Evolutionary conservation across 1,284 basidiomycete species (phyloP), one percentile per base, ranked within the genome.

Genomic region (Hortiboletus rubellus): DNA sequence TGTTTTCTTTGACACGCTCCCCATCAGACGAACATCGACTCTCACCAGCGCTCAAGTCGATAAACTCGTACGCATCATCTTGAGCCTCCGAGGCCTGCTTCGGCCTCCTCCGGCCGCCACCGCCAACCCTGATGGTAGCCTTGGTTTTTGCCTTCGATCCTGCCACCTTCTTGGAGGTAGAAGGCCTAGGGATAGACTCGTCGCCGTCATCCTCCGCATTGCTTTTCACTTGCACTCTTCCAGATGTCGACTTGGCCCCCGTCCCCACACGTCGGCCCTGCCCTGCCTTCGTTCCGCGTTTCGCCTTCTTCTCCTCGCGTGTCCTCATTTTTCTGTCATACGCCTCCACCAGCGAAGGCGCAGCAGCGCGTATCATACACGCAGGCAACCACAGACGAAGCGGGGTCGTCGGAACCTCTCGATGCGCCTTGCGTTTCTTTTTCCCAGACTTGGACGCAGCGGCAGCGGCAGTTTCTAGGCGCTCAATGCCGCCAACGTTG

Each of bases 361-460:
- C 84, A 6, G 84, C 90, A 49, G 84, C 72, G 17, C 76, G 74
- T 9, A 94, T 80, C 78, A 94, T 87, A 58, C 81, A 85, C 15
- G 87, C 89, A 1, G 91, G 88, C 76, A 91, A 78, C 89, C 89
- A 91, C 36, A 93, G 65, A 31, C 88, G 77, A 61, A 90, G 63
- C 61, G 80, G 77, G 4, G 52, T 75, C 76, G 31, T 75, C 57
- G 7, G 89, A 79, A 61, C 80, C 41, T 60, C 77, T 5, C 55
- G 59, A 40, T 69, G 74, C 15, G 67, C 73, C 60, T 49, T 78
- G 76, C 45, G 77, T 77, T 31, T 76, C 73, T 24, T 77, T 18
- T 34, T 46, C 30, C 58, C 55, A 71, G 14, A 74, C 73, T 41
- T 81, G 78, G 38, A 68, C 64, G 44, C 70, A 17, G 46, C 62